Evolutionary conservation across 331 rosid genomes (phyloP).

Genomic region (Quercus phellos): DNA sequence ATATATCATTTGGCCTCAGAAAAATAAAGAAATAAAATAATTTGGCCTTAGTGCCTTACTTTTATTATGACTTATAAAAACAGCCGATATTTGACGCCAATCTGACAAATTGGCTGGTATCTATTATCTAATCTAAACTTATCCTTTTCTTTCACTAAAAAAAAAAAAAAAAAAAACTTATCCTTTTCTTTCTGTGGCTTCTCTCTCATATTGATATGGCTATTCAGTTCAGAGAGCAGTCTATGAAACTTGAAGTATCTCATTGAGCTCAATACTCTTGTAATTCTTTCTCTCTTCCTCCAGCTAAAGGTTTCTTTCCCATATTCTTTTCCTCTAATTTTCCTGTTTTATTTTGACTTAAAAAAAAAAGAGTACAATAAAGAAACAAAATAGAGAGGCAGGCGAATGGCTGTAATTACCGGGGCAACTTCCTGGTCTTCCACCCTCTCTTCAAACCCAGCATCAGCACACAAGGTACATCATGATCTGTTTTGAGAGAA

Average conservation of each 20-base stretch:
- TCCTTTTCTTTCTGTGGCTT: neutral
- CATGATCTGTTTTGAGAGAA: too few species aligned
- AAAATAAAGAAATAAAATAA: too few species aligned
- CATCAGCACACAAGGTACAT: conserved; percentile 38
- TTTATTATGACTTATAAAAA: too few species aligned
- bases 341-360: neutral
- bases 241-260: neutral
- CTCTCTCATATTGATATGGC: neutral
- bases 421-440: conserved; percentile 24
- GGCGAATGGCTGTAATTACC: conserved; percentile 41
- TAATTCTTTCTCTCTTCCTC: neutral
- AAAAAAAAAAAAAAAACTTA: neutral
- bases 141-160: neutral
- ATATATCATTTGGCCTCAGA: too few species aligned
- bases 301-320: neutral
- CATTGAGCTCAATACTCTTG: neutral
- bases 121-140: neutral
- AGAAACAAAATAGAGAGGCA: neutral
- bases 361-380: neutral
- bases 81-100: too few species aligned
- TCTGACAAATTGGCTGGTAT: too few species aligned
- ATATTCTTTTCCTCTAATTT: neutral
- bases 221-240: neutral
- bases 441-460: conserved; percentile 26
- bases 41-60: too few species aligned